Conservation (phyloP, 495 filamentous ascomycete species). For the Achaetomiella virescens region DNA sequence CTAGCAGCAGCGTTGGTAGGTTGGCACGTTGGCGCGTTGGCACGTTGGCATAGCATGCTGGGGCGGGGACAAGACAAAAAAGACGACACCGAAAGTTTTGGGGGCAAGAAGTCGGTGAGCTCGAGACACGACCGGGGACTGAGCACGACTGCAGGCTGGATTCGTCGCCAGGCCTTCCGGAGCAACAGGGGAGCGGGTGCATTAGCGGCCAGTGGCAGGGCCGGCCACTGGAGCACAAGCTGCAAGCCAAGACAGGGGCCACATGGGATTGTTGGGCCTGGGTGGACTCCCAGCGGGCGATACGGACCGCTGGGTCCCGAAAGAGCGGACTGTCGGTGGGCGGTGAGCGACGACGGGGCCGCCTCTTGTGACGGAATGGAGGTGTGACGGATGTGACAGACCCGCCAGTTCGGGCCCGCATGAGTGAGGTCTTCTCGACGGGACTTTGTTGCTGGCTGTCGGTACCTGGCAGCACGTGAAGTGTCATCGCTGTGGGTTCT, state of each 20-base stretch:
- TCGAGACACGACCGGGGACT: constrained; percentile 20
- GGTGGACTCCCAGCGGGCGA: constrained; percentile 9
- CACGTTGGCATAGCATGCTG: background rate
- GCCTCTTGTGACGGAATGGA: constrained; percentile 13
- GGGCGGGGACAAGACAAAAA: constrained; percentile 8
- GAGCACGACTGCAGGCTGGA: constrained; percentile 13
- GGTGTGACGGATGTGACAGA: constrained; percentile 15
- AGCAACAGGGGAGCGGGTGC: constrained; percentile 22
- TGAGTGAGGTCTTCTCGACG: background rate
- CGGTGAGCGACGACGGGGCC: constrained; percentile 17
- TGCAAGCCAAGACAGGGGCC: constrained; percentile 27
- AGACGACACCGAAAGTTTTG: constrained; percentile 23
- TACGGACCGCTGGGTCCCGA: constrained; percentile 9
- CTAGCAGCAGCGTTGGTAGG: constrained; percentile 4
- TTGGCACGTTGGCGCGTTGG: constrained; percentile 8
- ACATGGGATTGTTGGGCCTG: constrained; percentile 19
- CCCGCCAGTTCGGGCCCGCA: background rate
- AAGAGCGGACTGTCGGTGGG: constrained; percentile 25
- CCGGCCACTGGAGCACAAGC: constrained; percentile 13
- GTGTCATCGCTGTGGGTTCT: constrained; percentile 13
- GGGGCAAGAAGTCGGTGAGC: constrained; percentile 30
- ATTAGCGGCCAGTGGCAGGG: constrained; percentile 26
- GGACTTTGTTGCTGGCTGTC: background rate
- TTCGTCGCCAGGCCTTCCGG: constrained; percentile 17
- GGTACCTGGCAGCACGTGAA: constrained; percentile 23